These are phyloP conservation scores for Erysimum pusillum DNA, from an alignment of 441 rosid species.

Conservation along the genomic window DNA sequence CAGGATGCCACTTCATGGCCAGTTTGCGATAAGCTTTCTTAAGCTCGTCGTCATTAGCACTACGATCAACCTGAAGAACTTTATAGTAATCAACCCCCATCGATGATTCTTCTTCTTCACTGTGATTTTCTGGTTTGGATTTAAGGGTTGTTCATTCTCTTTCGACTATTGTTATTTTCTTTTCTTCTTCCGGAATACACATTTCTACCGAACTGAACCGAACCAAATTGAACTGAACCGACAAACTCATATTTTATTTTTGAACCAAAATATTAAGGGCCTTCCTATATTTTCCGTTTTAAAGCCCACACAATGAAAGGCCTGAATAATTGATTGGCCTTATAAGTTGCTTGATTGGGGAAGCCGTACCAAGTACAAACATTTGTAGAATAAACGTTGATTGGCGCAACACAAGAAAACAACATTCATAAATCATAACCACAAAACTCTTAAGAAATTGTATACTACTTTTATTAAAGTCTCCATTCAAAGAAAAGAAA, in stretches of 20 bases:
- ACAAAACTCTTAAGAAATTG: too few species aligned
- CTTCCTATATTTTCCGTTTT: too few species aligned
- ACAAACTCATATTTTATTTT: background rate
- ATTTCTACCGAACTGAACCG: slow-evolving; percentile 18
- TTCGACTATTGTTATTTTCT: background rate
- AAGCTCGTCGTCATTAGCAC: slow-evolving; percentile 79
- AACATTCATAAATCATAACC: too few species aligned
- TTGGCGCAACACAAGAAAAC: too few species aligned
- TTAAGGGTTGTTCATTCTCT: background rate
- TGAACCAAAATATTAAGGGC: too few species aligned
- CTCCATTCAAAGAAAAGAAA: too few species aligned
- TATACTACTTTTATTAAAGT: too few species aligned
- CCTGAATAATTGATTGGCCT: too few species aligned
- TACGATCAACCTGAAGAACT: slow-evolving; percentile 70
- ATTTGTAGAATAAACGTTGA: too few species aligned
- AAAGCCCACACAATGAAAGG: too few species aligned
- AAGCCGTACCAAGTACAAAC: too few species aligned
- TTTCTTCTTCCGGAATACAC: background rate
- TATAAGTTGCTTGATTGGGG: too few species aligned
- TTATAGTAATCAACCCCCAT: slow-evolving; percentile 92
- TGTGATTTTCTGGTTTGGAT: background rate
- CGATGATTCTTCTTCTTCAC: background rate
- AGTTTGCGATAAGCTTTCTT: slow-evolving; percentile 94
- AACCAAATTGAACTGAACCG: background rate
- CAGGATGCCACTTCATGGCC: slow-evolving; percentile 97